A percentile compares a stretch with the other conserved stretches of the same genome.
Evolutionary conservation across 2,329 filamentous ascomycete species (phyloP).

Genomic region (Penicillium sp.): DNA sequence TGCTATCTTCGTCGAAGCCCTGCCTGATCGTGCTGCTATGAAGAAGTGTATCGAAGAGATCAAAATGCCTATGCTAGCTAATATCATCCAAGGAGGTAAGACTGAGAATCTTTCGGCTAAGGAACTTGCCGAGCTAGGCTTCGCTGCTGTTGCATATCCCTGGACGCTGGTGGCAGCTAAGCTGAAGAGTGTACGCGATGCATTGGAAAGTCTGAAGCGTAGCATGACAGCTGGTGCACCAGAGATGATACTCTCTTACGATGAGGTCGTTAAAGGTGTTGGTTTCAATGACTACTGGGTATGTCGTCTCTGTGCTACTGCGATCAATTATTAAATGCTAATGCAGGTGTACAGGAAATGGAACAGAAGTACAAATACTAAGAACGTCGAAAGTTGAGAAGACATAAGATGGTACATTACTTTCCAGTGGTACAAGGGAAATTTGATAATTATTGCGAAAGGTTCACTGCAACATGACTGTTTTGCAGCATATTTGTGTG

Average conservation of each 20-base stretch:
- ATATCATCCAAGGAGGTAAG: constrained; percentile 43
- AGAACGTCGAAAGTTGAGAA: no score
- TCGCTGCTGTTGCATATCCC: constrained; percentile 19
- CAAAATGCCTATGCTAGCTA: constrained; percentile 38
- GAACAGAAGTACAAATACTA: no score
- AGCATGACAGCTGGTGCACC: constrained; percentile 42
- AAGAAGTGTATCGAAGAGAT: constrained; percentile 32
- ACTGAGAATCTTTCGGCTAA: constrained; percentile 36
- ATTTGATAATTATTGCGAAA: background rate
- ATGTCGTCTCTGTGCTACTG: no score
- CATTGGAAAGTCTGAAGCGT: constrained; percentile 36
- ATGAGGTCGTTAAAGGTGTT: constrained; percentile 45
- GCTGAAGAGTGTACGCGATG: constrained; percentile 19
- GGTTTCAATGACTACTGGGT: constrained; percentile 41
- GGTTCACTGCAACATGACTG: background rate
- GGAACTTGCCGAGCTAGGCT: constrained; percentile 39
- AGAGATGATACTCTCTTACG: constrained; percentile 41
- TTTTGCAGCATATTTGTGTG: background rate
- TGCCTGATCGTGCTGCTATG: constrained; percentile 36
- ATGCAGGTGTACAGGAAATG: no score
- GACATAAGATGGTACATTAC: no score
- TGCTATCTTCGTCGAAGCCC: constrained; percentile 40
- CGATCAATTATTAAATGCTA: no score
- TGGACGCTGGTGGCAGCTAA: constrained; percentile 13
- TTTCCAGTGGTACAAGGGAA: background rate